A percentile compares a stretch with the other conserved stretches of the same genome.
These are phyloP conservation scores for Perkinsus chesapeaki DNA, from an alignment of 169 alveolate genomes.

Conservation along the genomic window DNA sequence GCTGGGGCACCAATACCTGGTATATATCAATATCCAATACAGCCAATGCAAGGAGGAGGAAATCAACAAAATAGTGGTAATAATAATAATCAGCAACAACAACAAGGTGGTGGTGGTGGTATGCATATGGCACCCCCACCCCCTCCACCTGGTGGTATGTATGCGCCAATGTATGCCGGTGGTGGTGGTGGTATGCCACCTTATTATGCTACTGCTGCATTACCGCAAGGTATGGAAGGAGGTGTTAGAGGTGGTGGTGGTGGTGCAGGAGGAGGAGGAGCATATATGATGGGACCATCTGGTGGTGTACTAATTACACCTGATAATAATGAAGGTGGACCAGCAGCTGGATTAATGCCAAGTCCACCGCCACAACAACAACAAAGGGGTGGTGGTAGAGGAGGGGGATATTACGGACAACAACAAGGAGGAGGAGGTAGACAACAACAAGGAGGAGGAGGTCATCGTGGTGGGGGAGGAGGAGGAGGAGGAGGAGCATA, in stretches of 20 bases:
- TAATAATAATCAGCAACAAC: neutral
- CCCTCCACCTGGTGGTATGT: neutral
- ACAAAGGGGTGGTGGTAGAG: neutral
- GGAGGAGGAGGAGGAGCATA: neutral
- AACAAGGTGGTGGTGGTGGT: neutral
- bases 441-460: neutral
- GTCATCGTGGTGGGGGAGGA: neutral
- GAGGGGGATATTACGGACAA: neutral
- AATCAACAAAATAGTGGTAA: neutral
- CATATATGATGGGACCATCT: neutral
- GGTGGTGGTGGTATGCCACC: neutral
- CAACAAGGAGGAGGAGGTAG: neutral
- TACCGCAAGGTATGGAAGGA: neutral
- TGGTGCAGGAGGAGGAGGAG: neutral
- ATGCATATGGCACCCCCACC: neutral
- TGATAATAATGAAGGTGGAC: neutral
- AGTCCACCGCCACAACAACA: neutral
- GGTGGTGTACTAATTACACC: neutral
- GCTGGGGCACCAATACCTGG: no score
- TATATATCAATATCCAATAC: neutral
- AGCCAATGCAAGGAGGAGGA: neutral
- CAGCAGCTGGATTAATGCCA: neutral
- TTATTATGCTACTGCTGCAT: neutral
- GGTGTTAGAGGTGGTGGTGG: neutral
- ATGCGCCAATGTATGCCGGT: neutral